Evolutionary conservation across 345 rosid genomes (phyloP).

Genomic region (Iberis pinnata): DNA sequence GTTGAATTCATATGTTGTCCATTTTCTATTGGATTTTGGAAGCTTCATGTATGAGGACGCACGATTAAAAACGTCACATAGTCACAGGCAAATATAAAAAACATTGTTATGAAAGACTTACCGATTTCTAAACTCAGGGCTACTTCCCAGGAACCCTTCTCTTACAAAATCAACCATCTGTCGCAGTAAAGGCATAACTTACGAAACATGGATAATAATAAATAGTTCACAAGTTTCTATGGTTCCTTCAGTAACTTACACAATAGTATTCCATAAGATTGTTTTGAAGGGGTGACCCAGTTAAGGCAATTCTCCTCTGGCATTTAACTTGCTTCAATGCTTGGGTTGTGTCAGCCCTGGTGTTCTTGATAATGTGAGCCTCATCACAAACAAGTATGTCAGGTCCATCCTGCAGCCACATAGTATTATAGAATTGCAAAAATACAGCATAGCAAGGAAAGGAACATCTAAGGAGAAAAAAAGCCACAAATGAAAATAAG

Average conservation of each 20-base stretch:
- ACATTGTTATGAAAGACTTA: constrained; percentile 33
- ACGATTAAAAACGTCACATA: constrained; percentile 17
- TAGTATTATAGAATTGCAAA: constrained; percentile 16
- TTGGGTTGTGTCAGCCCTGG: constrained; percentile 96
- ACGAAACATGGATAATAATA: background rate
- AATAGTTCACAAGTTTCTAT: constrained; percentile 8
- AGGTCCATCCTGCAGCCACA: constrained; percentile 76
- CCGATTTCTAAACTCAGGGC: constrained; percentile 98
- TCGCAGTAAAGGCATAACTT: constrained; percentile 26
- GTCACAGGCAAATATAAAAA: constrained; percentile 16
- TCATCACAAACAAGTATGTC: constrained; percentile 99
- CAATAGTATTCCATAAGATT: constrained; percentile 99
- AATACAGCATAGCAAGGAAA: constrained; percentile 10
- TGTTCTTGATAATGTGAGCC: constrained; percentile 95
- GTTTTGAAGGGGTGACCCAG: constrained; percentile 99
- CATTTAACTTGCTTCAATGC: constrained; percentile 91
- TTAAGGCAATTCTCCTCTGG: constrained; percentile 97
- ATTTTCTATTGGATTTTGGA: constrained; percentile 96
- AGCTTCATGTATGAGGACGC: constrained; percentile 47
- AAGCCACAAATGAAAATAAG: background rate
- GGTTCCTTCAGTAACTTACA: constrained; percentile 44
- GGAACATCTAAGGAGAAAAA: background rate
- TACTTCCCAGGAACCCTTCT: constrained; percentile 99
- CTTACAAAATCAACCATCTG: constrained; percentile 99
- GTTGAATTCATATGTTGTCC: constrained; percentile 99